phyloP scores from a whole-genome alignment of 352 stramenopile genomes.

The Phytopythium delawarense region DNA sequence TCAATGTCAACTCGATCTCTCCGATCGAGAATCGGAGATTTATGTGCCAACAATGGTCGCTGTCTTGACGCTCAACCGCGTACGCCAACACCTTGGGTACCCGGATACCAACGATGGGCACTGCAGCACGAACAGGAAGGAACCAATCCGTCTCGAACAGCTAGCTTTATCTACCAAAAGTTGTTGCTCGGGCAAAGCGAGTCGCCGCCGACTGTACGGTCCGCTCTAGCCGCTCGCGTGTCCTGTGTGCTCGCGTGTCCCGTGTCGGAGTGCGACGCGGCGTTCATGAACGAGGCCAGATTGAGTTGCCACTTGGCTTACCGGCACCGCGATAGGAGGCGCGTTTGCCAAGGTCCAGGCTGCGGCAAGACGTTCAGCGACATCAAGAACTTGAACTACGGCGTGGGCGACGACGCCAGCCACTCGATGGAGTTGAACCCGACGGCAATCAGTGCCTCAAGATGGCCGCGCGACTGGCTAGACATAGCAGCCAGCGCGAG shows the following conservation, averaged over 20 bases:
- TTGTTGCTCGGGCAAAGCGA: no score
- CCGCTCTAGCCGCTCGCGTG: conserved; percentile 29
- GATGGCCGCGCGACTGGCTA: neutral
- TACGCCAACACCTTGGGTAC: no score
- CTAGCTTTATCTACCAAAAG: no score
- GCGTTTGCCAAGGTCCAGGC: conserved; percentile 14
- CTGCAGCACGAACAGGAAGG: no score
- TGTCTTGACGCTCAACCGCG: no score
- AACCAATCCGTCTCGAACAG: no score
- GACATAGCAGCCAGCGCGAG: neutral
- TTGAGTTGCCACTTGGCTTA: conserved; percentile 36
- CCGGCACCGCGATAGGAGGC: conserved; percentile 24
- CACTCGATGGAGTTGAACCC: neutral
- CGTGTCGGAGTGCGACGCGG: conserved; percentile 18
- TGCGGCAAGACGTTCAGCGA: conserved; percentile 61
- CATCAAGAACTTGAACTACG: conserved; percentile 47
- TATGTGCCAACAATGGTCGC: no score
- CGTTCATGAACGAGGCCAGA: conserved; percentile 35
- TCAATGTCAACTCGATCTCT: no score
- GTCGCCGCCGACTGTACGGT: conserved; percentile 32
- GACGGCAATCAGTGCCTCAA: neutral
- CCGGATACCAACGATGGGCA: no score
- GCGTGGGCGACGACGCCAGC: neutral
- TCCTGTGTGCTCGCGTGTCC: neutral
- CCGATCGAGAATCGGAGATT: no score